Base-by-base conservation (phyloP, 371 early-diverging fungal genomes). In the Mortierella sp. region DNA sequence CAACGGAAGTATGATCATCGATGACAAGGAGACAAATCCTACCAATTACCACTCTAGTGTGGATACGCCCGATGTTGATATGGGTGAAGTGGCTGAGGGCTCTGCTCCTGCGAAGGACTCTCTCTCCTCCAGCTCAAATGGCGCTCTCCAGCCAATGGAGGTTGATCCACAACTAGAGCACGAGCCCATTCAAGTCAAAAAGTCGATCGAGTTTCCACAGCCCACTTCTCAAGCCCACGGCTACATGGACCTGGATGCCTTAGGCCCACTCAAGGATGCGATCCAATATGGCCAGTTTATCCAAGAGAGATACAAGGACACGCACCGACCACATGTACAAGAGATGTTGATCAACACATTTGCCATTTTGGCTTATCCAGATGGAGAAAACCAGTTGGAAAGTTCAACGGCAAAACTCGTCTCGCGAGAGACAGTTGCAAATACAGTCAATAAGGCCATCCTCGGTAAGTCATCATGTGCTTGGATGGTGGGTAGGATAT, bases 311-410 rank as follows among this genome's bases (percentile, higher is more conserved):
- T 97, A 94, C 81, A 84, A 87, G 55, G 21, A 84, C 55, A 87
- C 87, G 62, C 75, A 84, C 7, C 82, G 84, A 7, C 58, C 23
- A 14, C 66, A 56, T 58, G 66, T 76, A 7, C 70, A 76, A n/a
- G 52, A 64, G 18, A 76, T 73, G 74, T 23, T 81, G 64, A 30
- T 74, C 37, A 91, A 93, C 60, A 85, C 89, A 6, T 95, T 95
- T 74, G 88, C 94, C 15, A 82, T 95, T 48, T 68, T 95, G 28
- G 96, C 96, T 1, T 95, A 97, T 66, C 80, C 87, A 6, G 88
- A 93, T 4, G 64, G 62, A 19, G 65, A 84, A 30, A 88, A 68
- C 86, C 90, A 23, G 82, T 90, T 14, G 64, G 67, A 72, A 53
- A 81, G 82, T 57, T 82, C 86, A 21, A 70, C 84, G 12, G 72